Conservation (phyloP, 768 basidiomycete genomes). For the Boletales sp. region DNA sequence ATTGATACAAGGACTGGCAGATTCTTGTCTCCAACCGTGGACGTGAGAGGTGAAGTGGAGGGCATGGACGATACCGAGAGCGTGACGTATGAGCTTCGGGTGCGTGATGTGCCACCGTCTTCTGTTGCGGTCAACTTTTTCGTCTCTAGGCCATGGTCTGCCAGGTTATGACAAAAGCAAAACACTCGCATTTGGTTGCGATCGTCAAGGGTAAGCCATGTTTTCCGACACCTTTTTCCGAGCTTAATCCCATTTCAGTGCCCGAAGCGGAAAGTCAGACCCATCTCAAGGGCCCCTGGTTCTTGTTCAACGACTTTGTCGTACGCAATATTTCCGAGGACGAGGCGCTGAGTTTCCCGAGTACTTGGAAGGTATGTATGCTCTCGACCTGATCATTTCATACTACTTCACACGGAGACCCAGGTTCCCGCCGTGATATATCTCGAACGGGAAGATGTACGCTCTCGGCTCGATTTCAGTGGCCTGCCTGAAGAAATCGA, state of each 20-base stretch:
- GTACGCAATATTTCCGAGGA: constrained; percentile 81
- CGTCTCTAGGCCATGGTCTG: constrained; percentile 67
- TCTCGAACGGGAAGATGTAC: constrained; percentile 70
- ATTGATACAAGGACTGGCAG: constrained; percentile 43
- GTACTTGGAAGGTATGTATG: constrained; percentile 83
- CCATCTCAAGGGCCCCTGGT: constrained; percentile 64
- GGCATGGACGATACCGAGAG: constrained; percentile 54
- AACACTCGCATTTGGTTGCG: constrained; percentile 80
- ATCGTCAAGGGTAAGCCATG: constrained; percentile 66
- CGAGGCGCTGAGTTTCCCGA: constrained; percentile 85
- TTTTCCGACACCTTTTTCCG: background rate
- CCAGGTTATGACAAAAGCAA: constrained; percentile 70
- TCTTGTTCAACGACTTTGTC: constrained; percentile 94
- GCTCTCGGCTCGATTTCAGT: constrained; percentile 56
- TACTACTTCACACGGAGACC: constrained; percentile 14
- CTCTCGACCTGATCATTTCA: background rate
- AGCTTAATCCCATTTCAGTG: constrained; percentile 40
- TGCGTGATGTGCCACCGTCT: constrained; percentile 32
- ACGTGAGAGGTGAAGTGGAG: constrained; percentile 57
- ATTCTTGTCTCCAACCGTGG: constrained; percentile 59
- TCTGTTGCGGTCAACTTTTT: background rate
- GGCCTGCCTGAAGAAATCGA: constrained; percentile 66
- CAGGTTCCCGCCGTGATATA: constrained; percentile 90
- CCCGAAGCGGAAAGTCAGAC: constrained; percentile 56
- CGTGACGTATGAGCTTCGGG: constrained; percentile 69